Evolutionary conservation across 2,329 filamentous ascomycete species (phyloP).

Genomic region (Aspergillus clavatus): DNA sequence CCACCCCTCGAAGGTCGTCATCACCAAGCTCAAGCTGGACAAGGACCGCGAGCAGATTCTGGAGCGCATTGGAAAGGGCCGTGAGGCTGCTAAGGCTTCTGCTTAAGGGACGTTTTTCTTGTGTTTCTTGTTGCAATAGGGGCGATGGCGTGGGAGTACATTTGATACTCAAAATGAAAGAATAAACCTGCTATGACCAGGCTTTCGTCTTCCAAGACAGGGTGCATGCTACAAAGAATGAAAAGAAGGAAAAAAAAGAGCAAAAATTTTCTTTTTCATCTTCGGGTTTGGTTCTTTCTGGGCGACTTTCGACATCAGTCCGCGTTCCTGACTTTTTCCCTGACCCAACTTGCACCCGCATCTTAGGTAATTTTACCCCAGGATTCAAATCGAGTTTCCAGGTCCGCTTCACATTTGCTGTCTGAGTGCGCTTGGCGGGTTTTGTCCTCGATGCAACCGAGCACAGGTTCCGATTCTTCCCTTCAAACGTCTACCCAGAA

Average conservation of each 20-base stretch:
- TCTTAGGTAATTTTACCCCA: constrained; percentile 1
- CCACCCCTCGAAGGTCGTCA: constrained; percentile 93
- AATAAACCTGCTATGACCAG: constrained; percentile 17
- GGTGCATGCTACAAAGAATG: constrained; percentile 19
- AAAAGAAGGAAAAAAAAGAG: constrained; percentile 8
- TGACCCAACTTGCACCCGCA: background rate
- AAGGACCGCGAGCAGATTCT: constrained; percentile 49
- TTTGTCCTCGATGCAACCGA: too few relatives aligned
- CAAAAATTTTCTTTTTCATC: constrained; percentile 1
- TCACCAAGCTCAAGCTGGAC: constrained; percentile 95
- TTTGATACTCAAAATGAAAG: constrained; percentile 16
- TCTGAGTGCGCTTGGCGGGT: too few relatives aligned
- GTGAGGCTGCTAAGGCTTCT: constrained; percentile 15
- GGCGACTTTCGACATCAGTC: background rate
- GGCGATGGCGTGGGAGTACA: constrained; percentile 15
- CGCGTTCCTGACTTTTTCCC: constrained; percentile 18
- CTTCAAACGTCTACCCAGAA: background rate
- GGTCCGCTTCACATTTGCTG: background rate
- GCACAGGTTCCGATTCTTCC: background rate
- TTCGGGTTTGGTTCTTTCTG: background rate
- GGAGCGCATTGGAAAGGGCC: constrained; percentile 44
- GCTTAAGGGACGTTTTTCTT: constrained; percentile 5
- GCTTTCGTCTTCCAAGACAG: constrained; percentile 8
- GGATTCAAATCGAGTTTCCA: background rate
- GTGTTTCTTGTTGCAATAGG: constrained; percentile 12